phyloP scores from a whole-genome alignment of 1,284 basidiomycete genomes.

The Microbotryum lychnidis-dioicae region DNA sequence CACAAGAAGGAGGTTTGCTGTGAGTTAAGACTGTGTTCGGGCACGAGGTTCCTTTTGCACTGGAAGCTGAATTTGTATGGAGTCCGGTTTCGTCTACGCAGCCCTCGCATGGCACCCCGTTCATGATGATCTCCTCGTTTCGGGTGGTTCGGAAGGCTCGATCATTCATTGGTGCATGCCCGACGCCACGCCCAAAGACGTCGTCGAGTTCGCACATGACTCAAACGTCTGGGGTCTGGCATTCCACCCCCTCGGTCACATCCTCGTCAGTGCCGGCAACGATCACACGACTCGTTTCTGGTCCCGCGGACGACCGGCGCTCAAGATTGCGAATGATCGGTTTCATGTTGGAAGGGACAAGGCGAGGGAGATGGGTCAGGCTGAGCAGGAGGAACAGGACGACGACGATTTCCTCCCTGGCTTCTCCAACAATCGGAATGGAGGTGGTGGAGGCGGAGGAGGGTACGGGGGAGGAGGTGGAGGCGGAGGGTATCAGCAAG shows the following conservation, averaged over 20 bases:
- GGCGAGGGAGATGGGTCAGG: conserved; percentile 27
- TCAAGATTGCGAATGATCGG: conserved; percentile 23
- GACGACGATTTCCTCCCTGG: conserved; percentile 13
- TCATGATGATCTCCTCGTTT: conserved; percentile 76
- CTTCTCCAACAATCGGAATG: neutral
- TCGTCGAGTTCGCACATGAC: conserved; percentile 86
- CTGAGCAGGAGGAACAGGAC: conserved; percentile 20
- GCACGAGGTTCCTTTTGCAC: neutral
- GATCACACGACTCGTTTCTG: conserved; percentile 98
- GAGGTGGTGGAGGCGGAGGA: conserved; percentile 1
- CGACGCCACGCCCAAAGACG: conserved; percentile 56
- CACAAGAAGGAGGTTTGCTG: conserved; percentile 98
- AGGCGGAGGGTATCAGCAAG: neutral
- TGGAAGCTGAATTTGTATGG: neutral
- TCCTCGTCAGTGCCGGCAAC: conserved; percentile 85
- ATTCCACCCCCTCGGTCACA: conserved; percentile 91
- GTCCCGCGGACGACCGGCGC: conserved; percentile 73
- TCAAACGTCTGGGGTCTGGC: conserved; percentile 92
- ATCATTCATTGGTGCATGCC: conserved; percentile 86
- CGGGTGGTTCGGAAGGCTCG: conserved; percentile 86
- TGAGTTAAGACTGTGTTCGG: conserved; percentile 45
- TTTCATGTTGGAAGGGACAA: conserved; percentile 34
- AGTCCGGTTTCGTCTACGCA: conserved; percentile 35
- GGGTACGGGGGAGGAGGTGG: neutral
- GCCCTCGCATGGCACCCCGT: conserved; percentile 91